Evolutionary conservation across 257 asterid genomes (phyloP).

Genomic region (Ehretia macrophylla): DNA sequence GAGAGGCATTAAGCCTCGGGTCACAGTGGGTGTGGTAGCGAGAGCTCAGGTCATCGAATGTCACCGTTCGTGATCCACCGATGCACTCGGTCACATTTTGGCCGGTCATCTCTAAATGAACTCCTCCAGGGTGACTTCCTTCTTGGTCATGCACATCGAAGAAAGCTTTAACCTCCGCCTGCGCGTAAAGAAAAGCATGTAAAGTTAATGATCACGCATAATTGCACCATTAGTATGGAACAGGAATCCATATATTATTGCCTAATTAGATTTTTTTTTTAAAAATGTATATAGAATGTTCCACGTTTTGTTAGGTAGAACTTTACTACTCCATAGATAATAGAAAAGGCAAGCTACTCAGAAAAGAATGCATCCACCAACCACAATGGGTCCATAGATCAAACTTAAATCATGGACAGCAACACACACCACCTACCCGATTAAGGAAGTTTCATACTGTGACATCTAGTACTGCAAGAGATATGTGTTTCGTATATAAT

Average conservation of each 20-base stretch:
- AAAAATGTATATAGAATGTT: too few species aligned
- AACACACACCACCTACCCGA: slow-evolving; percentile 28
- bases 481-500: too few species aligned
- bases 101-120: slow-evolving; percentile 85
- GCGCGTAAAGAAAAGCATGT: slow-evolving; percentile 11
- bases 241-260: neutral
- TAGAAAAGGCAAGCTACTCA: neutral
- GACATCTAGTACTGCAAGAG: too few species aligned
- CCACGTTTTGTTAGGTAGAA: neutral
- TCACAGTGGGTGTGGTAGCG: slow-evolving; percentile 88
- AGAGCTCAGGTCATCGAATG: slow-evolving; percentile 74
- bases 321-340: neutral
- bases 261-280: too few species aligned
- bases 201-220: neutral
- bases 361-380: slow-evolving; percentile 14
- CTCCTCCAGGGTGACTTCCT: slow-evolving; percentile 83
- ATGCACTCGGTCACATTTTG: slow-evolving; percentile 87
- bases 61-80: slow-evolving; percentile 72
- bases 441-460: slow-evolving; percentile 9
- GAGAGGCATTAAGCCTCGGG: slow-evolving; percentile 77
- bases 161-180: slow-evolving; percentile 87
- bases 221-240: neutral
- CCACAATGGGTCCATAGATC: slow-evolving; percentile 6
- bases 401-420: slow-evolving; percentile 27
- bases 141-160: slow-evolving; percentile 89